These are phyloP conservation scores for Rhytidiadelphus loreus DNA, from an alignment of 225 moss, liverwort and hornwort genomes.

Conservation along the genomic window DNA sequence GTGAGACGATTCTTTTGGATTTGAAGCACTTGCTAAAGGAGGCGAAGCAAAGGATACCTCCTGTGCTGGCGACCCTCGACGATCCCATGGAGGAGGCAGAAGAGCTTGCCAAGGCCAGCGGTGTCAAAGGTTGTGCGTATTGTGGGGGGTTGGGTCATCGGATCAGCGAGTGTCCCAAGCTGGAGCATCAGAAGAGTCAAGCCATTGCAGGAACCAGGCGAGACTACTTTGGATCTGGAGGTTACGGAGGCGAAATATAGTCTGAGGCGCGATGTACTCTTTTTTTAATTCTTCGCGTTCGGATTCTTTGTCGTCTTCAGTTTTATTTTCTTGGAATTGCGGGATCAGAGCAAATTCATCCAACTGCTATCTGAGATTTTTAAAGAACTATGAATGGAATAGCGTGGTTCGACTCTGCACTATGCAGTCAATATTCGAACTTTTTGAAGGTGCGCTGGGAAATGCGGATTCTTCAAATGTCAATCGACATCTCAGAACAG, in stretches of 20 bases:
- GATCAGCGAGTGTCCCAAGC: slow-evolving; percentile 43
- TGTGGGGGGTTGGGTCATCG: slow-evolving; percentile 48
- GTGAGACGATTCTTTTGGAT: slow-evolving; percentile 41
- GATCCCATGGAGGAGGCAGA: slow-evolving; percentile 47
- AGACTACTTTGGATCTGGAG: slow-evolving; percentile 45
- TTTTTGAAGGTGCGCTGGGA: neutral
- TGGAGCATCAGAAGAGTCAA: slow-evolving; percentile 55
- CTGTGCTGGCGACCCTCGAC: slow-evolving; percentile 32
- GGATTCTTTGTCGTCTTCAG: neutral
- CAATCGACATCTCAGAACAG: neutral
- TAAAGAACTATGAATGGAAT: neutral
- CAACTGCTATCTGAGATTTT: neutral
- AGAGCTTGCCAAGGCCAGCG: slow-evolving; percentile 42
- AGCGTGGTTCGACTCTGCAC: neutral
- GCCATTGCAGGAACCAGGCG: slow-evolving; percentile 43
- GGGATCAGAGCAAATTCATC: neutral
- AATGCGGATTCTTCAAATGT: neutral
- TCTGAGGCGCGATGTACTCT: neutral
- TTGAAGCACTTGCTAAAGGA: slow-evolving; percentile 44
- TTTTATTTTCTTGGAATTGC: neutral
- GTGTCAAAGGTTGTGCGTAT: slow-evolving; percentile 41
- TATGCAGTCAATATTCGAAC: neutral
- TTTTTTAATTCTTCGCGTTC: neutral
- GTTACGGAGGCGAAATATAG: slow-evolving; percentile 44
- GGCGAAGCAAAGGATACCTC: slow-evolving; percentile 42